Conservation (phyloP, 2,329 filamentous ascomycete genomes). For the Dryadomyces sulphureus region DNA sequence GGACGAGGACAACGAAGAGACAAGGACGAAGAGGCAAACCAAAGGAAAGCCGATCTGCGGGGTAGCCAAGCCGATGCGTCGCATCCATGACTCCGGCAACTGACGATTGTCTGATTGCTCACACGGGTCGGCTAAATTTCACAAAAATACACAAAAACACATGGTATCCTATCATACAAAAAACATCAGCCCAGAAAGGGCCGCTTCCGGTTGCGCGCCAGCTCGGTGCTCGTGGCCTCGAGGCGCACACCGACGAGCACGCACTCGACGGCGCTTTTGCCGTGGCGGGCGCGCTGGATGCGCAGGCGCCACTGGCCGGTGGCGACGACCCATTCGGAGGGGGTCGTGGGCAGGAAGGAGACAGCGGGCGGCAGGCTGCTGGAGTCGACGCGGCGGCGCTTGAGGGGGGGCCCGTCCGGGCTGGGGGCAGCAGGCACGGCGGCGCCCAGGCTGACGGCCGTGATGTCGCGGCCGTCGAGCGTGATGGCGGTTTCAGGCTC, state of each 20-base stretch:
- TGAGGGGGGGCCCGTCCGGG: slow-evolving; percentile 1
- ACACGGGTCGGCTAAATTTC: too few relatives aligned
- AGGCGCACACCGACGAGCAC: slow-evolving; percentile 63
- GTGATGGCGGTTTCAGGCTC: slow-evolving; percentile 42
- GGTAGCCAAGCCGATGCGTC: too few relatives aligned
- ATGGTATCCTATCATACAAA: not conserved
- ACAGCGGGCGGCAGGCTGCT: slow-evolving; percentile 25
- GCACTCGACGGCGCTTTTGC: slow-evolving; percentile 48
- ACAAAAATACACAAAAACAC: not conserved
- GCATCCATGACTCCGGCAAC: too few relatives aligned
- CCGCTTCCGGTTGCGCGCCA: slow-evolving; percentile 48
- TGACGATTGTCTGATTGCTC: too few relatives aligned
- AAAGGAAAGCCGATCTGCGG: too few relatives aligned
- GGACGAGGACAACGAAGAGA: too few relatives aligned
- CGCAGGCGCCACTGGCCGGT: slow-evolving; percentile 59
- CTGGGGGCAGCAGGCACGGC: not conserved
- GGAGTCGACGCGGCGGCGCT: slow-evolving; percentile 20
- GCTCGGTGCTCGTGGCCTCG: slow-evolving; percentile 54
- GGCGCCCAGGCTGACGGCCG: too few relatives aligned
- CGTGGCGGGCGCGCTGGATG: slow-evolving; percentile 38
- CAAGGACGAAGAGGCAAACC: too few relatives aligned
- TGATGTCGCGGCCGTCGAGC: slow-evolving; percentile 32
- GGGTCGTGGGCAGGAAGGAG: slow-evolving; percentile 16
- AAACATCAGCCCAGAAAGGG: slow-evolving; percentile 36
- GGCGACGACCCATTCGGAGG: slow-evolving; percentile 42